Evolutionary conservation across 2,329 filamentous ascomycete species (phyloP).

Genomic region (Calonectria naviculata): DNA sequence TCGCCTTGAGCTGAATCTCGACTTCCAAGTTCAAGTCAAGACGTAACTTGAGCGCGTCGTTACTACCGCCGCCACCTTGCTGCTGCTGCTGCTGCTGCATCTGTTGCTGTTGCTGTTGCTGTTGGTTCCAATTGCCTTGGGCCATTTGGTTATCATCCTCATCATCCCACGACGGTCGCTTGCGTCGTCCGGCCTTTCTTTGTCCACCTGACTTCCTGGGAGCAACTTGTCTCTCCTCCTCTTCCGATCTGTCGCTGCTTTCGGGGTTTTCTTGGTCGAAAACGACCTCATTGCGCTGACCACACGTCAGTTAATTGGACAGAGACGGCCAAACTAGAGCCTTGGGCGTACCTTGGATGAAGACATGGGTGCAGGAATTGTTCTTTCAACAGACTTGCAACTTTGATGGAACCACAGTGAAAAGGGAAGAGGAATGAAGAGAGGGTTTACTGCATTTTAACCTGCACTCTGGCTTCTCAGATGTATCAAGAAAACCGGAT

Average conservation of each 20-base stretch:
- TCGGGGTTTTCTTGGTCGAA: not conserved
- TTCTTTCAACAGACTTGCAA: not conserved
- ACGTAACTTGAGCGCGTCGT: slow-evolving; percentile 68
- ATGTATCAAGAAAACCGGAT: not conserved
- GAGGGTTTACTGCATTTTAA: not conserved
- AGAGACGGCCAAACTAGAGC: accelerated
- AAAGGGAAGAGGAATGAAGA: not conserved
- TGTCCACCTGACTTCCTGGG: slow-evolving; percentile 31
- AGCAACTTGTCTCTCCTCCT: not conserved
- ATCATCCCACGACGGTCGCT: slow-evolving; percentile 30
- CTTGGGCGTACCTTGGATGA: not conserved
- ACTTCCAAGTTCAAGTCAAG: slow-evolving; percentile 85
- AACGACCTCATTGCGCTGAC: not conserved
- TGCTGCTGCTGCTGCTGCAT: slow-evolving; percentile 25
- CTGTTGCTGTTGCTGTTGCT: slow-evolving; percentile 34
- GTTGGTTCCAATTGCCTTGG: slow-evolving; percentile 26
- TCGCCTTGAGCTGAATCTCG: slow-evolving; percentile 86
- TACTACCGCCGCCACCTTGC: slow-evolving; percentile 32
- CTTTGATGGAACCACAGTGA: not conserved
- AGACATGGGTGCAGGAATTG: not conserved
- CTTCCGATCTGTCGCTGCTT: not conserved
- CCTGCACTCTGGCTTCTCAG: no score
- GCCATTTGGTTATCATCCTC: slow-evolving; percentile 29
- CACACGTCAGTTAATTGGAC: not conserved
- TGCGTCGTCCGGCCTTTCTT: slow-evolving; percentile 32